Evolutionary conservation across 345 rosid genomes (phyloP), one percentile per base, ranked within the genome.

Genomic region (Stellera chamaejasme): DNA sequence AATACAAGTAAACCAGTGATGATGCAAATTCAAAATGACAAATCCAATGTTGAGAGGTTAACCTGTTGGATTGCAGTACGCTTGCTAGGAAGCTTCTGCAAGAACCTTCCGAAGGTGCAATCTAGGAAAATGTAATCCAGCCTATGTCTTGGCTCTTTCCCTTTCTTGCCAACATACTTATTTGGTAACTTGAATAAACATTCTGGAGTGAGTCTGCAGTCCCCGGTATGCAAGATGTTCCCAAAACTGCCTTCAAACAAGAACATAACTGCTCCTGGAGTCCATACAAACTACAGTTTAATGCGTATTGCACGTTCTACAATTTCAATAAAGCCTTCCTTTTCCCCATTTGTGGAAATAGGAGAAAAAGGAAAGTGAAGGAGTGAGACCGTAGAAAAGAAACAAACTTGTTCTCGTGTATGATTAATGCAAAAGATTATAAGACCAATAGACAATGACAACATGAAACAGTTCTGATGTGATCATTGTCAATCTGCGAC

Each of bases 201-300:
- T 62, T 85, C 95, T 0, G 66, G 66, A 26, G 85, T 83, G 66
- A 91, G 84, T 77, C 96, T 82, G 73, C 95, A 85, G 72, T 91
- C 96, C 72, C 98, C 96, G 16, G 95, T 80, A 77, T 88, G 95
- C 70, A 88, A 79, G 63, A 91, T 77, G 56, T 76, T 81, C 63
- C 98, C 98, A 48, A 88, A 91, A 61, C 58, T 63, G 16, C 98
- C 96, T 75, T 88, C 90, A 66, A 91, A 88, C 75, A 91, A 73
- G 79, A 85, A 88, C 96, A 83, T 88, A n/a, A 85, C 90, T 43
- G 96, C 95, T 71, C 98, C 97, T 85, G 86, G 66, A 63, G 70
- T 77, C 74, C 57, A 66, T 14, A 61, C 57, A 4, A 56, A 57
- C 65, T 47, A 50, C 45, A 59, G 15, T 26, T n/a, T 13, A 57